phyloP scores from a whole-genome alignment of 306 rosid genomes.

The Vicia sativa region DNA sequence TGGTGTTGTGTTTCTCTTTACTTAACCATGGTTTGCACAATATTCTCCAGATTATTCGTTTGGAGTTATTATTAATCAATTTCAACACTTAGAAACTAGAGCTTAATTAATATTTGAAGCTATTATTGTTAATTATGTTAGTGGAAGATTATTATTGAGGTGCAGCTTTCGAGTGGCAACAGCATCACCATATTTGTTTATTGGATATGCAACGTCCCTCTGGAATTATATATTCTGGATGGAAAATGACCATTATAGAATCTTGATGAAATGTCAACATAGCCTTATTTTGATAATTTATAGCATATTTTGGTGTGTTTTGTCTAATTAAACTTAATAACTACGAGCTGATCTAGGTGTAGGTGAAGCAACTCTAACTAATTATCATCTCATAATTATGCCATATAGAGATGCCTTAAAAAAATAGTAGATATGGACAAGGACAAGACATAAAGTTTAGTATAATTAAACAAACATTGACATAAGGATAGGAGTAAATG shows the following conservation, averaged over 20 bases:
- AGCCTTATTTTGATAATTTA: slow-evolving; percentile 25
- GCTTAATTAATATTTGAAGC: slow-evolving; percentile 33
- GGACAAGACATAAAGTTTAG: slow-evolving; percentile 35
- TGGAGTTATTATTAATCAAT: slow-evolving; percentile 16
- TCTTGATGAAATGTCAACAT: slow-evolving; percentile 43
- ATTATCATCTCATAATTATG: slow-evolving; percentile 42
- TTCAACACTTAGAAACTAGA: slow-evolving; percentile 27
- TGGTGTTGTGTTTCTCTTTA: slow-evolving; percentile 27
- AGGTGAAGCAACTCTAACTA: neutral
- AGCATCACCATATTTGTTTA: slow-evolving; percentile 43
- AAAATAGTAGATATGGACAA: slow-evolving; percentile 59
- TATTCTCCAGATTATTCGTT: slow-evolving; percentile 28
- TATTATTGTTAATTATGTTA: slow-evolving; percentile 19
- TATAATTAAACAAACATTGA: slow-evolving; percentile 34
- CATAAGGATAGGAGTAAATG: slow-evolving; percentile 24
- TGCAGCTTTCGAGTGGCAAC: slow-evolving; percentile 42
- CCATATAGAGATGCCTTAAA: slow-evolving; percentile 56
- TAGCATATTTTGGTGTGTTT: slow-evolving; percentile 3
- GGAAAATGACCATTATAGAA: slow-evolving; percentile 49
- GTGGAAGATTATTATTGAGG: slow-evolving; percentile 40
- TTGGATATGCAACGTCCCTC: slow-evolving; percentile 45
- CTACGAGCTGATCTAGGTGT: neutral
- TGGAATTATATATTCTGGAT: slow-evolving; percentile 37
- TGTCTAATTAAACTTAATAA: neutral
- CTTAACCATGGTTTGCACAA: slow-evolving; percentile 30